phyloP scores from a whole-genome alignment of 495 filamentous ascomycete species.

The Apodospora peruviana region DNA sequence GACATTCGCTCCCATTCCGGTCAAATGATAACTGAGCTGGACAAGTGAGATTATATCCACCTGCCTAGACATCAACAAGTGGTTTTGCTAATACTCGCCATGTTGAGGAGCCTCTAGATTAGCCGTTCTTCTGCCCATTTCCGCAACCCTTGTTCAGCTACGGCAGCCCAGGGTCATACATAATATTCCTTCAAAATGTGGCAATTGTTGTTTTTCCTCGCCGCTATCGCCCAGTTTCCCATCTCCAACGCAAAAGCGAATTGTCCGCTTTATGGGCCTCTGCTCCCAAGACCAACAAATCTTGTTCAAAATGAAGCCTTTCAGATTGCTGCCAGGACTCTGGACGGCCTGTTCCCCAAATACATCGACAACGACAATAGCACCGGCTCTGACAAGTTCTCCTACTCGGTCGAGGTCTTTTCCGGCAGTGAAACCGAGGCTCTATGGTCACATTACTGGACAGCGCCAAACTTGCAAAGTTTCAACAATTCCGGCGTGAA shows the following conservation, averaged over 20 bases:
- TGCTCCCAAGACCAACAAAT: conserved; percentile 36
- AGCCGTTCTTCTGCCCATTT: no score
- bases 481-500: conserved; percentile 34
- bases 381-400: conserved; percentile 33
- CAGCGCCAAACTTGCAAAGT: conserved; percentile 32
- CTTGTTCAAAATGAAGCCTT: conserved; percentile 22
- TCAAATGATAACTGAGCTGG: no score
- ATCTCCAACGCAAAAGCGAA: conserved; percentile 21
- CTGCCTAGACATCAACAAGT: no score
- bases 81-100: no score
- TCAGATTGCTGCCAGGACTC: conserved; percentile 13
- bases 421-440: conserved; percentile 33
- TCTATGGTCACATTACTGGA: conserved; percentile 43
- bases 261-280: conserved; percentile 46
- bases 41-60: no score
- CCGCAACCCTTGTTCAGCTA: no score
- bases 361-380: conserved; percentile 32
- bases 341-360: conserved; percentile 25
- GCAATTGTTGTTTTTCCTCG: not conserved
- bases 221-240: not conserved
- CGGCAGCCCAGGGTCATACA: no score
- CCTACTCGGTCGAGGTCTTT: conserved; percentile 46
- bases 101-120: no score
- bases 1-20: no score
- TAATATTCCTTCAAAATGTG: no score